phyloP scores from a whole-genome alignment of 805 yeast genomes.

The Kluyveromyces lactis region DNA sequence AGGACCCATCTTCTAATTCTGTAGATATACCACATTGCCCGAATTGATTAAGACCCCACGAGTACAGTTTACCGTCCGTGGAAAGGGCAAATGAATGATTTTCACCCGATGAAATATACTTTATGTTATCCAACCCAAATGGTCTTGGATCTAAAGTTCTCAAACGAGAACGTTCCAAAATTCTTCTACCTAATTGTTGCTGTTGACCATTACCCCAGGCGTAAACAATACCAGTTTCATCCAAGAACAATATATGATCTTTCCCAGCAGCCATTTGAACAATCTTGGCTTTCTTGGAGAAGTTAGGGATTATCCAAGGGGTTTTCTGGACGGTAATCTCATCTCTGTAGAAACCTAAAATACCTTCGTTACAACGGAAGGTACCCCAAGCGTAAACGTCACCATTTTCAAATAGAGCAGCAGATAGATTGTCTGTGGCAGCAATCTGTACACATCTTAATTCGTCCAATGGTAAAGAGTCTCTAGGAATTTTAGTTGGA shows the following conservation, averaged over 20 bases:
- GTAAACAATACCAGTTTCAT: constrained; percentile 74
- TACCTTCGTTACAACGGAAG: constrained; percentile 88
- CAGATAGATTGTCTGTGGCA: constrained; percentile 88
- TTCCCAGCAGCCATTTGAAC: constrained; percentile 87
- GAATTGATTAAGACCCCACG: constrained; percentile 96
- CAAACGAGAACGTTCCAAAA: constrained; percentile 68
- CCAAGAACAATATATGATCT: constrained; percentile 83
- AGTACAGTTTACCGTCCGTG: constrained; percentile 54
- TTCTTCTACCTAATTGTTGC: constrained; percentile 81
- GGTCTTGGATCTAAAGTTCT: constrained; percentile 73
- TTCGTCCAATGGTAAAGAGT: constrained; percentile 44
- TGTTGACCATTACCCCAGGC: constrained; percentile 99
- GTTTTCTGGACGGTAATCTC: constrained; percentile 52
- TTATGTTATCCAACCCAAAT: constrained; percentile 73
- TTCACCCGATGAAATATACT: constrained; percentile 84
- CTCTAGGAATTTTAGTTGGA: constrained; percentile 57
- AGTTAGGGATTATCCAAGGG: constrained; percentile 51
- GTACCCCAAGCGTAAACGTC: constrained; percentile 98
- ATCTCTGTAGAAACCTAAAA: constrained; percentile 66
- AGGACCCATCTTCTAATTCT: constrained; percentile 76
- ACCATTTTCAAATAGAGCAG: constrained; percentile 70
- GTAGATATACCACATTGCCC: constrained; percentile 90
- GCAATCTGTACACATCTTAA: constrained; percentile 66
- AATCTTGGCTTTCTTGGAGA: constrained; percentile 48
- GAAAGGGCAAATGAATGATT: constrained; percentile 93